Conservation (phyloP, 805 yeast genomes). For the Kazachstania taianensis region DNA sequence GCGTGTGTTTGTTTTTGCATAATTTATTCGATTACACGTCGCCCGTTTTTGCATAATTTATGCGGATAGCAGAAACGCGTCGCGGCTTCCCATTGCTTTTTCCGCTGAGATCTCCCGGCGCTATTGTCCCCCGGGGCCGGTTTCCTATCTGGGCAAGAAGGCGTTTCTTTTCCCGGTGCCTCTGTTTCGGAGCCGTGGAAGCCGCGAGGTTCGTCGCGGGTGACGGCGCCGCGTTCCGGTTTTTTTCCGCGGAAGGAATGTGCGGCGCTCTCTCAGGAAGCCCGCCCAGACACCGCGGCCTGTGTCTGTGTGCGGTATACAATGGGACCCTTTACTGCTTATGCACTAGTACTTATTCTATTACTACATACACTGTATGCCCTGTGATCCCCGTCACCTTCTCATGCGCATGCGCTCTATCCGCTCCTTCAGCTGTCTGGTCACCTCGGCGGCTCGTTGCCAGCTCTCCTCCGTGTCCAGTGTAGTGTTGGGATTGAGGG, state of each 20-base stretch:
- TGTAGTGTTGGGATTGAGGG: slow-evolving; percentile 3
- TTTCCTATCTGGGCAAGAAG: no score
- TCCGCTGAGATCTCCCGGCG: no score
- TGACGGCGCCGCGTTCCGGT: neutral
- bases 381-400: slow-evolving; percentile 20
- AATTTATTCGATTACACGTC: no score
- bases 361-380: neutral
- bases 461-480: slow-evolving; percentile 50
- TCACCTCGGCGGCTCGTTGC: slow-evolving; percentile 85
- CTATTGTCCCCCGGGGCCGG: no score
- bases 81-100: no score
- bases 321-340: no score
- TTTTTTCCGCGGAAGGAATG: neutral
- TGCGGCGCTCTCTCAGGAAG: neutral
- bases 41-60: no score
- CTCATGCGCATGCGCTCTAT: slow-evolving; percentile 83
- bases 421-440: slow-evolving; percentile 73
- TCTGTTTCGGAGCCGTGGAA: no score
- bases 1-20: no score
- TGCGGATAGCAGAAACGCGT: no score
- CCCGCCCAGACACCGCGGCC: neutral
- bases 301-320: neutral
- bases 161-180: no score
- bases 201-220: neutral
- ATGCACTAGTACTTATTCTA: no score